phyloP scores from a whole-genome alignment of 1,139 yeast genomes.

The Candida sp. region DNA sequence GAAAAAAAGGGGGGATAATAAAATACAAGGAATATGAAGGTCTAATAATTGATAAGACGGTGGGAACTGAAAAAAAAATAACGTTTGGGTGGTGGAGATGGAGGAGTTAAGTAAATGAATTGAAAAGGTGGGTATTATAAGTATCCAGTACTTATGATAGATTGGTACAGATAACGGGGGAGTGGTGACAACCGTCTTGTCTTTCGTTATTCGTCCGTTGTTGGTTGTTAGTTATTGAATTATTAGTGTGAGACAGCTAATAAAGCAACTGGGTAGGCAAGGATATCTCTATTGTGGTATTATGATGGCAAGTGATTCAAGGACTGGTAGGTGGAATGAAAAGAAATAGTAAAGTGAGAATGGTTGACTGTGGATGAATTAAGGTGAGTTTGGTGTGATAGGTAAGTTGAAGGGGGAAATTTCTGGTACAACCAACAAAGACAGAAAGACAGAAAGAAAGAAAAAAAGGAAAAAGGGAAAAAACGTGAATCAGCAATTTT shows the following conservation, averaged over 20 bases:
- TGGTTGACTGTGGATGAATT: background rate
- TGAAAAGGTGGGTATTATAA: background rate
- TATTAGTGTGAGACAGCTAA: background rate
- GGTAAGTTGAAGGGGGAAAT: background rate
- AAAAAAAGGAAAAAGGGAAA: background rate
- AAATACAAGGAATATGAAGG: background rate
- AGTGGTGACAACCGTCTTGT: background rate
- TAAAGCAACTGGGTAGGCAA: background rate
- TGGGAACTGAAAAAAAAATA: background rate
- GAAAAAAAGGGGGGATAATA: background rate
- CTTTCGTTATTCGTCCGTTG: background rate
- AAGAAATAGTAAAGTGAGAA: background rate
- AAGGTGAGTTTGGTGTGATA: too few species aligned
- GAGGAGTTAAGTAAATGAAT: background rate
- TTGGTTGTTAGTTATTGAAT: background rate
- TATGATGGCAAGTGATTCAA: too few species aligned
- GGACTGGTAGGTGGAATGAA: too few species aligned
- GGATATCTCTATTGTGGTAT: too few species aligned
- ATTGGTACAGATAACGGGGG: background rate
- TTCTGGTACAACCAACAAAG: too few species aligned
- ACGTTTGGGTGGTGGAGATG: background rate
- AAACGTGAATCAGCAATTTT: slow-evolving; percentile 1
- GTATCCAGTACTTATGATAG: background rate
- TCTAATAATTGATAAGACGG: background rate
- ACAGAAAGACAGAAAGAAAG: background rate